These are phyloP conservation scores for Ogataea wickerhamii DNA, from an alignment of 805 yeast genomes.

Conservation along the genomic window DNA sequence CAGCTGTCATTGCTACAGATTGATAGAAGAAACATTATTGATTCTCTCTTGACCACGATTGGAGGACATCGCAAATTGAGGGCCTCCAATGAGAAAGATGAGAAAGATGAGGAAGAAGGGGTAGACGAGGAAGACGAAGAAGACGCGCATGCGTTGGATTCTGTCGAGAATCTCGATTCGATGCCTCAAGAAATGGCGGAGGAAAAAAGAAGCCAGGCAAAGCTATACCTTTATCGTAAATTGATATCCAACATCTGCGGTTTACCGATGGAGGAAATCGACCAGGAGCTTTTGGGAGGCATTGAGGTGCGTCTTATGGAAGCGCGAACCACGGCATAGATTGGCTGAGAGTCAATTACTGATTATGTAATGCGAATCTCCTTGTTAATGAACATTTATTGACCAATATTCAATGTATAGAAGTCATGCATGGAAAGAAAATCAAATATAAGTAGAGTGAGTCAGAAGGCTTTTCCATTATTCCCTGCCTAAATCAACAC, in stretches of 20 bases:
- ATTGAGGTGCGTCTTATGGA: slow-evolving; percentile 47
- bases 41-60: slow-evolving; percentile 20
- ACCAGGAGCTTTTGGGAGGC: slow-evolving; percentile 73
- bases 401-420: neutral
- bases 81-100: neutral
- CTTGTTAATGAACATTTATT: too few relatives aligned
- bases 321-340: slow-evolving; percentile 3
- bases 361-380: too few relatives aligned
- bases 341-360: too few relatives aligned
- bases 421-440: neutral
- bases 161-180: slow-evolving; percentile 1
- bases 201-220: slow-evolving; percentile 32
- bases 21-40: slow-evolving; percentile 36
- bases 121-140: slow-evolving; percentile 12
- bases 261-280: slow-evolving; percentile 72
- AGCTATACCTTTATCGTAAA: slow-evolving; percentile 55
- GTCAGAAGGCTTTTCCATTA: slow-evolving; percentile 3
- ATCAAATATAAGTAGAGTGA: neutral
- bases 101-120: slow-evolving; percentile 9
- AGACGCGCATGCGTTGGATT: slow-evolving; percentile 8
- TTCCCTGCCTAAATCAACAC: slow-evolving; percentile 44
- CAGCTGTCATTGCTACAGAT: slow-evolving; percentile 39
- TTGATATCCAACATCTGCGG: slow-evolving; percentile 77
- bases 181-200: slow-evolving; percentile 9
- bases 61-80: slow-evolving; percentile 11